Evolutionary conservation across 176 grass and related monocot genomes (phyloP), one percentile per base, ranked within the genome.

Genomic region (Carex cristatella): DNA sequence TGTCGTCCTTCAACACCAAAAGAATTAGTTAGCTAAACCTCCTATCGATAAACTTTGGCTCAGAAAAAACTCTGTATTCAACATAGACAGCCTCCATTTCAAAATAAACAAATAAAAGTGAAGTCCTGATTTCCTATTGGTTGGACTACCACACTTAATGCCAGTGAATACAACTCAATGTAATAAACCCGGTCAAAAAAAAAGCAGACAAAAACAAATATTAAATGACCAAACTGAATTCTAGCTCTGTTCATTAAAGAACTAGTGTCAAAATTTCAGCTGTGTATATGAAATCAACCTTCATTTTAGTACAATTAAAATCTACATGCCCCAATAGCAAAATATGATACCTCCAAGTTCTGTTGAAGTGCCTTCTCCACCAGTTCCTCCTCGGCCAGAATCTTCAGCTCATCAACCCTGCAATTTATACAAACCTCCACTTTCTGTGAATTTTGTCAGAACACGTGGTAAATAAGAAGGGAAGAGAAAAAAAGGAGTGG

Each of bases 321-420:
- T 77, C 11, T 78, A 56, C 27, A 78, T 31, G 48, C 72, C 3
- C 49, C 14, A 0, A 55, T 32, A 56, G 72, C 46, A 77, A 54
- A 76, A 54, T 40, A n/a, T 27, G n/a, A 4, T 15, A 98, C 96
- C 88, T 94, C 91, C 73, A 90, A 79, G 46, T 87, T 90, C 67
- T 95, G 86, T 74, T 79, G 82, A 79, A 98, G 88, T 28, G 96
- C 91, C 15, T 76, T 83, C 83, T 94, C 88, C 54, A 95, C 88
- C 77, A 98, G 72, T 68, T 98, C 89, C 85, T 95, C 91, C 85
- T 94, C 90, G 0, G 96, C 89, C 71, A 94, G 81, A 9, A 98
- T 89, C 89, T 84, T 94, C 13, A 98, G 81, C 7, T 92, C 96
- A 92, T 94, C 93, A 3, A 98, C 84, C 48, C 91, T 95, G 82